phyloP scores from a whole-genome alignment of 345 rosid genomes.

The Conringia planisiliqua region DNA sequence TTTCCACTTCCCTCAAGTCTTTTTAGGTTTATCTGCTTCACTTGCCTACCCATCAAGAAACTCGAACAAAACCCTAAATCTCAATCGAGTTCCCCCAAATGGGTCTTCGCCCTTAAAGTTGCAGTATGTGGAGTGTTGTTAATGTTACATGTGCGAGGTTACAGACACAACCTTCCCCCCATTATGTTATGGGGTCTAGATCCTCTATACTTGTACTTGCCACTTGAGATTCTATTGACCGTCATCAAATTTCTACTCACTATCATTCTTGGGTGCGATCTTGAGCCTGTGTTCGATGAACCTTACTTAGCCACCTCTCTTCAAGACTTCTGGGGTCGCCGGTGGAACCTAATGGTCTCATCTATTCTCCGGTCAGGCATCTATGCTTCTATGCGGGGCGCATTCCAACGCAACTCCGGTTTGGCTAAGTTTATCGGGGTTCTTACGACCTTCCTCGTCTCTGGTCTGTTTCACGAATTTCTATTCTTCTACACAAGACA shows the following conservation, averaged over 20 bases:
- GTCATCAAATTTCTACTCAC: neutral
- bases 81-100: neutral
- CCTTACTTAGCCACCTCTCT: neutral
- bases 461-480: neutral
- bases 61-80: neutral
- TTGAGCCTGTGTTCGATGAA: neutral
- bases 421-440: neutral
- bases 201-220: neutral
- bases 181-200: neutral
- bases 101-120: neutral
- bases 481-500: neutral
- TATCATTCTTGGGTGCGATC: neutral
- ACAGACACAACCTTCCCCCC: neutral
- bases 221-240: neutral
- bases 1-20: neutral
- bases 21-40: neutral
- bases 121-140: neutral
- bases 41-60: neutral
- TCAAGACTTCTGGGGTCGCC: neutral
- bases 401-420: neutral
- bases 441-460: neutral
- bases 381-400: neutral
- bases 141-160: neutral
- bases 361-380: neutral
- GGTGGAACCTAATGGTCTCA: neutral